Base-by-base conservation (phyloP, 306 rosid species). In the Casuarina glauca region DNA sequence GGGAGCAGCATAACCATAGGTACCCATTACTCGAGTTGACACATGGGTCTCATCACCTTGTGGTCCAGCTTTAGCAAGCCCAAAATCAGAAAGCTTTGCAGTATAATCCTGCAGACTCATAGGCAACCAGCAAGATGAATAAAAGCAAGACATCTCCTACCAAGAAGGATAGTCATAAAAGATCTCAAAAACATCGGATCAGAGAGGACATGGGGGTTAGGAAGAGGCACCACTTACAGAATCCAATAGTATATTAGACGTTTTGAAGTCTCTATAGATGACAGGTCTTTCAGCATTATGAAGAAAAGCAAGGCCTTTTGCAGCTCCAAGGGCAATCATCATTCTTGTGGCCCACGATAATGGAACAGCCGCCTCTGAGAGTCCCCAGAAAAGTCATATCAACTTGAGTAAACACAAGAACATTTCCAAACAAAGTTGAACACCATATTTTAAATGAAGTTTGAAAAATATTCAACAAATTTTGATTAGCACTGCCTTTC, bases 31-130 rank as follows among this genome's bases (percentile, higher is more conserved):
- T 60, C 91, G 87, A 79, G 91, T 88, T 1, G 91, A 88, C 20
- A 88, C 91, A 78, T 88, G 91, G 43, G 91, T 88, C 64, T 88
- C 89, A 66, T 88, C 91, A 70, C 89, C 91, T 77, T 86, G 89
- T 12, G 91, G 91, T 74, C 91, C 91, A 75, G 91, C 91, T 84
- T 88, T 88, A 42, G 91, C 91, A 20, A 88, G 88, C 74, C 91
- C 91, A 69, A 88, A 88, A 81, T 88, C 91, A 66, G 91, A 88
- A 60, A 88, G 91, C 88, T 88, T 88, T 44, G 89, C 86, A 49
- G 91, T 75, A 83, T 88, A 88, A 72, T 88, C 91, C 89, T 88
- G 83, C 74, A 81, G 60, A 78, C 26, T 55, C 32, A 77, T 45
- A 32, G 67, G 63, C 69, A 75, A 20, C 20, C 19, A 77, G 76